Evolutionary conservation across 495 filamentous ascomycete genomes (phyloP).

Genomic region (Aspergillus kassunensis): DNA sequence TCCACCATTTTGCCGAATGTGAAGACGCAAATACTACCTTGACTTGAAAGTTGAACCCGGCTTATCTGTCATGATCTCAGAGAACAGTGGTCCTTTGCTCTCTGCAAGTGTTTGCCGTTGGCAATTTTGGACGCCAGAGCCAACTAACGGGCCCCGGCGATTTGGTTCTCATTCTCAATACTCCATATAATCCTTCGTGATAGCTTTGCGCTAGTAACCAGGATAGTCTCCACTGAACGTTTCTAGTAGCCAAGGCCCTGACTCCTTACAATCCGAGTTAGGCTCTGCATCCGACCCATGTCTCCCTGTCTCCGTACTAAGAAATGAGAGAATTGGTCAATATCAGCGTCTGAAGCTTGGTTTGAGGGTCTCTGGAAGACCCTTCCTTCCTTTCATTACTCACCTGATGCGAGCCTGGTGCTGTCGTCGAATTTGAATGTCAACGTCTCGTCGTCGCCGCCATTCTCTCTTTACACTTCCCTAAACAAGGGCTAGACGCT

Average conservation of each 20-base stretch:
- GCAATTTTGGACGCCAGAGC: background rate
- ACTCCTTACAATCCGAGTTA: slow-evolving; percentile 4
- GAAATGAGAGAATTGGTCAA: slow-evolving; percentile 17
- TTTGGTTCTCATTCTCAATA: too few relatives aligned
- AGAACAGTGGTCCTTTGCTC: background rate
- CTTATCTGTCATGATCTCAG: background rate
- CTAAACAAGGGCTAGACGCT: slow-evolving; percentile 23
- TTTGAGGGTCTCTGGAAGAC: slow-evolving; percentile 21
- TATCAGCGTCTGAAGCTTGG: slow-evolving; percentile 21
- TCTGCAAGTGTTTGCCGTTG: background rate
- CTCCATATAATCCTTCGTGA: background rate
- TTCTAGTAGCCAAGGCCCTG: background rate
- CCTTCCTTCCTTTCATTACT: slow-evolving; percentile 22
- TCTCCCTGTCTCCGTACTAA: slow-evolving; percentile 7
- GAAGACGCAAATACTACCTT: too few relatives aligned
- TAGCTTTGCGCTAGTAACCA: slow-evolving; percentile 16
- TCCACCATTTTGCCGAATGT: background rate
- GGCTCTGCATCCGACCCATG: slow-evolving; percentile 8
- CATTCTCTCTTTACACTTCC: slow-evolving; percentile 12
- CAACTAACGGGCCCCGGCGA: too few relatives aligned
- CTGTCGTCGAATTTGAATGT: too few relatives aligned
- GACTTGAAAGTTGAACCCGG: background rate
- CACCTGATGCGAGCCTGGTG: slow-evolving; percentile 15
- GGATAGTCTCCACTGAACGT: slow-evolving; percentile 13
- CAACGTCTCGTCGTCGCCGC: slow-evolving; percentile 6